These are phyloP conservation scores for Poa annua DNA, from an alignment of 176 grass and related monocot species.

Conservation along the genomic window DNA sequence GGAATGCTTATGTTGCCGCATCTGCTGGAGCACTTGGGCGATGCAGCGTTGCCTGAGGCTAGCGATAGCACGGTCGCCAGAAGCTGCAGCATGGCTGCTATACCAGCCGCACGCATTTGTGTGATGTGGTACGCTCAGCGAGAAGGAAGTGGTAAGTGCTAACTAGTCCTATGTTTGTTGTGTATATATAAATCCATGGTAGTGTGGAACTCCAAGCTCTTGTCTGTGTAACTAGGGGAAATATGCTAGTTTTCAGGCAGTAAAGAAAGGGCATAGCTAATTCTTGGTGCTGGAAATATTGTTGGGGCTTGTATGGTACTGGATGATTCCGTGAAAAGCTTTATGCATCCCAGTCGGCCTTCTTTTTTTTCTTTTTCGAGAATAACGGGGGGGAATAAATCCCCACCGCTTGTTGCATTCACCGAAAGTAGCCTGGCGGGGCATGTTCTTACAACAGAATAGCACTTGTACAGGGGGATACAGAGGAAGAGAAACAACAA, in stretches of 20 bases:
- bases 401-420: too few relatives aligned
- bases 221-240: neutral
- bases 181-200: conserved; percentile 6
- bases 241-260: too few relatives aligned
- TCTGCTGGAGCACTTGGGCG: neutral
- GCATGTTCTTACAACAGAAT: too few relatives aligned
- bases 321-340: neutral
- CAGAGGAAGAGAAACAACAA: too few relatives aligned
- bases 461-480: too few relatives aligned
- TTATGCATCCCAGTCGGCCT: too few relatives aligned
- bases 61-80: neutral
- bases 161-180: conserved; percentile 6
- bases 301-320: too few relatives aligned
- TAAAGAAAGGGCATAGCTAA: too few relatives aligned
- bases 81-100: conserved; percentile 15
- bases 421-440: too few relatives aligned
- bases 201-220: neutral
- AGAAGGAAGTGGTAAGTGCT: neutral
- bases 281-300: too few relatives aligned
- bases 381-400: too few relatives aligned
- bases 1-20: conserved; percentile 26
- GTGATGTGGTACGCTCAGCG: neutral
- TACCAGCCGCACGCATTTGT: neutral
- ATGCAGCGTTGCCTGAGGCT: neutral
- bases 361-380: too few relatives aligned